Conservation (phyloP, 306 rosid genomes). For the Quercus robur region DNA sequence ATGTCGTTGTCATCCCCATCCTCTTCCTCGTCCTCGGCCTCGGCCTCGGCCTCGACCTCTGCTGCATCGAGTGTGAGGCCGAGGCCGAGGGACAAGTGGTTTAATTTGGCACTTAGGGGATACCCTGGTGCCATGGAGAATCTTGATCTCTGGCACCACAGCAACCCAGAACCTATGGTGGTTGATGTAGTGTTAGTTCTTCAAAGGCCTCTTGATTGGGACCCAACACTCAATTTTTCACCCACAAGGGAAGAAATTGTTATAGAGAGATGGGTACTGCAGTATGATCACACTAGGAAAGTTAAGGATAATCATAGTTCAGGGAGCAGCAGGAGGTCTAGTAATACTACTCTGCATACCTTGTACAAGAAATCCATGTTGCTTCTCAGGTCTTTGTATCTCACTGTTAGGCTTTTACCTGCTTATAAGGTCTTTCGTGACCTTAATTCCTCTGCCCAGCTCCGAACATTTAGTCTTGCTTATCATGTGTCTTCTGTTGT, state of each 20-base stretch:
- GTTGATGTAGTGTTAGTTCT: slow-evolving; percentile 79
- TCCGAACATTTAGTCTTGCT: slow-evolving; percentile 54
- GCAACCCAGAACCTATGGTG: slow-evolving; percentile 58
- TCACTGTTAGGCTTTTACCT: slow-evolving; percentile 74
- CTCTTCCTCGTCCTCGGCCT: slow-evolving; percentile 24
- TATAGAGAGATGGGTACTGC: slow-evolving; percentile 84
- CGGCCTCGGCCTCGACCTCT: slow-evolving; percentile 67
- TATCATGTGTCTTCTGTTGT: slow-evolving; percentile 65
- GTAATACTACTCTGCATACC: slow-evolving; percentile 40
- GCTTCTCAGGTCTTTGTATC: slow-evolving; percentile 79
- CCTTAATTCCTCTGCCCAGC: slow-evolving; percentile 59
- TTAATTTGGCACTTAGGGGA: slow-evolving; percentile 72
- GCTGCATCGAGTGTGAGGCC: slow-evolving; percentile 74
- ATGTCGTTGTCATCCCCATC: too few species aligned
- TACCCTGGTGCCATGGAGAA: slow-evolving; percentile 67
- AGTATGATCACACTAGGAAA: slow-evolving; percentile 51
- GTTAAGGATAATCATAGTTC: slow-evolving; percentile 43
- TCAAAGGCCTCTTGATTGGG: slow-evolving; percentile 46
- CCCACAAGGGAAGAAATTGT: slow-evolving; percentile 59
- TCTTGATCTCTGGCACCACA: slow-evolving; percentile 65
- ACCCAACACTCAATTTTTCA: slow-evolving; percentile 32
- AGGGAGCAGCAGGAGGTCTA: slow-evolving; percentile 52
- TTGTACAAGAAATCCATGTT: slow-evolving; percentile 66
- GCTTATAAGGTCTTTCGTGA: slow-evolving; percentile 60
- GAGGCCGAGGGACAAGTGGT: slow-evolving; percentile 85